Evolutionary conservation across 768 basidiomycete genomes (phyloP), one percentile per base, ranked within the genome.

Genomic region (Boletus subcaerulescens): DNA sequence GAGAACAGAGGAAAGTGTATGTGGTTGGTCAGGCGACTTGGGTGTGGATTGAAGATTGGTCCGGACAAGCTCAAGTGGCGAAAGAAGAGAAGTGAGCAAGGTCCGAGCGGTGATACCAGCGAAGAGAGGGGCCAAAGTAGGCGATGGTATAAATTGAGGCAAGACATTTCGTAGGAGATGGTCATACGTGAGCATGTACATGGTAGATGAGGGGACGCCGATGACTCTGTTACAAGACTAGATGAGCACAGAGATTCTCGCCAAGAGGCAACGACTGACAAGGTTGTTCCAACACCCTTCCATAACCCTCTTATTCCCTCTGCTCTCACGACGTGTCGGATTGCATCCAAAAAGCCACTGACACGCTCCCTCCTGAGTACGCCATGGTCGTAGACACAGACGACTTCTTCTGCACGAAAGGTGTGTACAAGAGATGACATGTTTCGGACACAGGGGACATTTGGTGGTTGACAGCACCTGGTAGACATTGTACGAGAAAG

Each of bases 101-200:
- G 91, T 86, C 18, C 97, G 83, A 20, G 93, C 93, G 45, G 89
- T 62, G 47, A 92, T 80, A 36, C 97, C 97, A 13, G 95, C 88
- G 5, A 83, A 61, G 15, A 99, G 80, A 1, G 97, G 95, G 7
- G 82, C 76, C 41, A 85, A 45, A 3, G 75, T 70, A 33, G 79
- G 63, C 50, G 71, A 71, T n/a, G 85, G 76, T 53, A 89, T 72
- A 26, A 90, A 54, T 17, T 81, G 74, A 4, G 88, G 86, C 12
- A 92, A 71, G 39, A 80, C 73, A 42, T 77, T 77, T 50, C 84
- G 81, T 24, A 87, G 73, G 32, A 98, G 82, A 69, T 91, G 84
- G 72, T 98, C 95, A 70, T 98, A 98, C 18, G 92, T 92, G 55
- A 98, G 79, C 83, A 99, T 99, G 72, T 99, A 98, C 31, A 85